Evolutionary conservation across 257 asterid species (phyloP).

Genomic region (Plantago ovata): DNA sequence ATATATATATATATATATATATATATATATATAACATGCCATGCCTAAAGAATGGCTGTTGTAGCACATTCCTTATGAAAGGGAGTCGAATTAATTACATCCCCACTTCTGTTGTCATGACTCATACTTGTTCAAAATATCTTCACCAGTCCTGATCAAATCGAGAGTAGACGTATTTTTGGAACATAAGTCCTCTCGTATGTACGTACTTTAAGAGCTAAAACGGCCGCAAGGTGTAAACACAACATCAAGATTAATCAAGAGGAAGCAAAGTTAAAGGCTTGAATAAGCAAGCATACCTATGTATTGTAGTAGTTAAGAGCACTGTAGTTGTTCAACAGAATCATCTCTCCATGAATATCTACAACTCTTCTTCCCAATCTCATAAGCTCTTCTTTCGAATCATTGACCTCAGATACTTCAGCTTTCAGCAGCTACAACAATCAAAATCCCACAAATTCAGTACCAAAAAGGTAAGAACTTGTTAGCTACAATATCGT

Average conservation of each 20-base stretch:
- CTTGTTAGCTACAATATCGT: no score
- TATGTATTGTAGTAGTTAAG: conserved; percentile 85
- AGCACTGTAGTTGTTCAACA: conserved; percentile 79
- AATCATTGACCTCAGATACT: conserved; percentile 37
- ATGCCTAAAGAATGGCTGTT: conserved; percentile 62
- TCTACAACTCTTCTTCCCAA: conserved; percentile 66
- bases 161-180: background rate
- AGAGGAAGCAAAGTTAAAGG: background rate
- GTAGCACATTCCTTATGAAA: conserved; percentile 61
- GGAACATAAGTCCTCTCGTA: no score
- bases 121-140: conserved; percentile 75
- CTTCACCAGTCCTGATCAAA: conserved; percentile 64
- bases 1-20: no score
- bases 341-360: conserved; percentile 87
- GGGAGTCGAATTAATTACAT: conserved; percentile 53
- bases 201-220: no score
- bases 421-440: conserved; percentile 54
- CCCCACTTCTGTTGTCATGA: conserved; percentile 71
- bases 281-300: conserved; percentile 33
- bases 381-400: conserved; percentile 45
- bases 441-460: no score
- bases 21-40: no score
- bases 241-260: background rate
- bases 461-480: no score
- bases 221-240: no score